Evolutionary conservation across 2,329 filamentous ascomycete species (phyloP).

Genomic region (Aureobasidium mangrovei): DNA sequence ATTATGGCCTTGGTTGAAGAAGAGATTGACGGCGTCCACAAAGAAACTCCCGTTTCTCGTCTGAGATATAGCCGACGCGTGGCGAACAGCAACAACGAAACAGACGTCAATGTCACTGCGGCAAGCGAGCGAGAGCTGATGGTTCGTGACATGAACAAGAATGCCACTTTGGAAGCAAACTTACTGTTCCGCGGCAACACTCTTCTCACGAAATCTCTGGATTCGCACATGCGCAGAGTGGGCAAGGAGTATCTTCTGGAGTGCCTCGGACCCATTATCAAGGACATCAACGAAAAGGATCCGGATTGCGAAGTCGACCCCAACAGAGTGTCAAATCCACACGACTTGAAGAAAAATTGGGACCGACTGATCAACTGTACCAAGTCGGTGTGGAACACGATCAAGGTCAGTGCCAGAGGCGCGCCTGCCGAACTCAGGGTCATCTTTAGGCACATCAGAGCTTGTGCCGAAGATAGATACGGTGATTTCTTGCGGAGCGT

Average conservation of each 20-base stretch:
- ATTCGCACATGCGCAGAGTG: constrained; percentile 89
- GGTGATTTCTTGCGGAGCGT: constrained; percentile 86
- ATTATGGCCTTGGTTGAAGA: constrained; percentile 88
- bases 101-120: constrained; percentile 13
- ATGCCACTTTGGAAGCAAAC: constrained; percentile 79
- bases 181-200: constrained; percentile 93
- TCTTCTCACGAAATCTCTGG: constrained; percentile 81
- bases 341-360: constrained; percentile 81
- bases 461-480: constrained; percentile 88
- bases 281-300: constrained; percentile 82
- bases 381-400: constrained; percentile 76
- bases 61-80: constrained; percentile 62
- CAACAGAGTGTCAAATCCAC: constrained; percentile 56
- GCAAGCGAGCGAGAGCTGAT: constrained; percentile 58
- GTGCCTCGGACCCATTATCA: constrained; percentile 73
- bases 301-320: constrained; percentile 94
- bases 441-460: constrained; percentile 82
- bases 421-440: constrained; percentile 75
- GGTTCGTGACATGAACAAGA: constrained; percentile 69
- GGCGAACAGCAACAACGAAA: constrained; percentile 59
- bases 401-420: constrained; percentile 62
- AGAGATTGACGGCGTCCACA: constrained; percentile 88
- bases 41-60: constrained; percentile 61
- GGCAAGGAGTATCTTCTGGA: constrained; percentile 90
- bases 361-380: constrained; percentile 64